Evolutionary conservation across 257 asterid genomes (phyloP).

Genomic region (Schizonepeta tenuifolia): DNA sequence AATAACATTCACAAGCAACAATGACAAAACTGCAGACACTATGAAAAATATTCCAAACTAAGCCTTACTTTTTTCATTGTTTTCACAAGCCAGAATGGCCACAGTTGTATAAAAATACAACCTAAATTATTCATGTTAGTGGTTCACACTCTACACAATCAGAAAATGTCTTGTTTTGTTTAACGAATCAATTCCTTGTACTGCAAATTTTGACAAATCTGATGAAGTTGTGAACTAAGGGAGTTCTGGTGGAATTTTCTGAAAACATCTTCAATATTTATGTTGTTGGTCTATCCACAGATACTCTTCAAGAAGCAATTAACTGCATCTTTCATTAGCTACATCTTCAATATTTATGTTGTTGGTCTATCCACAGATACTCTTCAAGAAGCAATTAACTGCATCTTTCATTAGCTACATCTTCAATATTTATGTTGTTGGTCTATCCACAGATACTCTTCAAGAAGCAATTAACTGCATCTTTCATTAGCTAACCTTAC

Average conservation of each 20-base stretch:
- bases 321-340: slow-evolving; percentile 1
- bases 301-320: not conserved
- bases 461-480: not conserved
- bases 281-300: not conserved
- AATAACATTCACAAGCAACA: slow-evolving; percentile 36
- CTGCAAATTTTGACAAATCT: too few relatives aligned
- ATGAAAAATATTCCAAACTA: slow-evolving; percentile 29
- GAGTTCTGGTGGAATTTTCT: not conserved
- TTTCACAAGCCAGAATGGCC: not conserved
- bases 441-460: not conserved
- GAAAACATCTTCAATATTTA: not conserved
- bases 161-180: slow-evolving; percentile 20
- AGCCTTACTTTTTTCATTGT: not conserved
- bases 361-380: not conserved
- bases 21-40: slow-evolving; percentile 24
- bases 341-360: not conserved
- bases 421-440: not conserved
- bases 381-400: not conserved
- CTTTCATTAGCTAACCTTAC: slow-evolving; percentile 24
- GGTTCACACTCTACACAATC: slow-evolving; percentile 21
- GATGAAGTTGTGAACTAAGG: not conserved
- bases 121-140: slow-evolving; percentile 22
- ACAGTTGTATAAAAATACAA: slow-evolving; percentile 4
- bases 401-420: not conserved
- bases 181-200: not conserved